Conservation (phyloP, 2,329 filamentous ascomycete genomes). For the Pseudogymnoascus sp. region DNA sequence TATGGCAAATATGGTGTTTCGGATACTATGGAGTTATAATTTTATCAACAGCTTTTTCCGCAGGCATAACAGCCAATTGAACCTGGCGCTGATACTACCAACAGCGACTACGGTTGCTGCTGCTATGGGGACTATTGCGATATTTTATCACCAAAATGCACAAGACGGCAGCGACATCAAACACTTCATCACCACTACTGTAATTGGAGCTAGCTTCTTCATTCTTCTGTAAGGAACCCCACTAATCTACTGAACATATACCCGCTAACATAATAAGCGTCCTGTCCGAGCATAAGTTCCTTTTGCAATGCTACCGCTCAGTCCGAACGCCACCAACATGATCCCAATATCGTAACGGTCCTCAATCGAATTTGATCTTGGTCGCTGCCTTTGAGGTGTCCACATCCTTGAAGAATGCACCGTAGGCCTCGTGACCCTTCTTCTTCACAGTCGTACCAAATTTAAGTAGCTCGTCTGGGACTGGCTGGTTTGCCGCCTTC, state of each 20-base stretch:
- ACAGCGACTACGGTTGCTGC: constrained; percentile 34
- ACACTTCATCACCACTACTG: background rate
- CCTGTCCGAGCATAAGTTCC: constrained; percentile 45
- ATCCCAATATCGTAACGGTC: constrained; percentile 20
- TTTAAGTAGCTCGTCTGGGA: constrained; percentile 85
- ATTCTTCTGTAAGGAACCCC: constrained; percentile 21
- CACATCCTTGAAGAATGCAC: constrained; percentile 89
- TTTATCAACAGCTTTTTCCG: constrained; percentile 64
- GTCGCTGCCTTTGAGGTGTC: constrained; percentile 75
- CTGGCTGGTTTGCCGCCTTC: constrained; percentile 81
- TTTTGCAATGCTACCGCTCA: constrained; percentile 41
- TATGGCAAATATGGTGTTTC: constrained; percentile 77
- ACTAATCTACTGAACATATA: constrained; percentile 22
- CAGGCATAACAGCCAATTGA: constrained; percentile 34
- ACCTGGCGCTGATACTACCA: constrained; percentile 36
- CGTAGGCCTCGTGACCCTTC: constrained; percentile 93
- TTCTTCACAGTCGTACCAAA: constrained; percentile 98
- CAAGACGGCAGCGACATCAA: constrained; percentile 2
- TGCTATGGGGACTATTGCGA: constrained; percentile 36
- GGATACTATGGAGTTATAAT: constrained; percentile 68
- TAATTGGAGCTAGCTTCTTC: constrained; percentile 8
- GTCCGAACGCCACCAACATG: constrained; percentile 13
- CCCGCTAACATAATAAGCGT: constrained; percentile 31
- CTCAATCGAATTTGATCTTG: constrained; percentile 81
- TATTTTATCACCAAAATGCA: constrained; percentile 24